Evolutionary conservation across 2,329 filamentous ascomycete genomes (phyloP).

Genomic region (Ophiostoma sp.): DNA sequence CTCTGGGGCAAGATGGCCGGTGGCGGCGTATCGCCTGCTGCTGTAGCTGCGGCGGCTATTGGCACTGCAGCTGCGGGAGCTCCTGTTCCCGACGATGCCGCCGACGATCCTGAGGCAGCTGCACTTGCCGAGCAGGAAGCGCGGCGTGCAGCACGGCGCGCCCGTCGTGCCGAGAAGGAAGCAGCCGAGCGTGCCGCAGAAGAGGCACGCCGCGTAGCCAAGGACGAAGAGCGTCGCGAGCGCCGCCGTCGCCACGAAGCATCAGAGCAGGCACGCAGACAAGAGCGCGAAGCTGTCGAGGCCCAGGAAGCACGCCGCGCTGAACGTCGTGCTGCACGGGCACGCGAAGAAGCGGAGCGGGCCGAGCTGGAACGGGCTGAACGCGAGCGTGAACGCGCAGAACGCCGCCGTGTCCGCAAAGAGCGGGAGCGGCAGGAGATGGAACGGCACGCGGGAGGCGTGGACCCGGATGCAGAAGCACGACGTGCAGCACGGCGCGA

Average conservation of each 20-base stretch:
- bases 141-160: conserved; percentile 56
- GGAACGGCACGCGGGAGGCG: conserved; percentile 35
- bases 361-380: conserved; percentile 20
- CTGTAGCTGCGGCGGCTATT: conserved; percentile 5
- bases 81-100: conserved; percentile 49
- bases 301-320: conserved; percentile 39
- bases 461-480: conserved; percentile 43
- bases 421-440: conserved; percentile 39
- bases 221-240: conserved; percentile 53
- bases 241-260: conserved; percentile 52
- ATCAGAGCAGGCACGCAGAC: conserved; percentile 46
- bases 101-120: conserved; percentile 24
- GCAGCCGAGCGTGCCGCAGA: conserved; percentile 49
- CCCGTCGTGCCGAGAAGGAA: conserved; percentile 48
- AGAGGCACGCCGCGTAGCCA: conserved; percentile 48
- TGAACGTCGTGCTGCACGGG: conserved; percentile 41
- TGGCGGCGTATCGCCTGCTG: conserved; percentile 28
- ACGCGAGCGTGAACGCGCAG: conserved; percentile 38
- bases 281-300: conserved; percentile 52
- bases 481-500: conserved; percentile 44
- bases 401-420: conserved; percentile 46
- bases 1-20: conserved; percentile 56
- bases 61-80: conserved; percentile 7
- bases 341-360: conserved; percentile 31
- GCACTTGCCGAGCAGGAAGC: conserved; percentile 47